phyloP scores from a whole-genome alignment of 257 asterid genomes.

The Thymus mandschuricus region DNA sequence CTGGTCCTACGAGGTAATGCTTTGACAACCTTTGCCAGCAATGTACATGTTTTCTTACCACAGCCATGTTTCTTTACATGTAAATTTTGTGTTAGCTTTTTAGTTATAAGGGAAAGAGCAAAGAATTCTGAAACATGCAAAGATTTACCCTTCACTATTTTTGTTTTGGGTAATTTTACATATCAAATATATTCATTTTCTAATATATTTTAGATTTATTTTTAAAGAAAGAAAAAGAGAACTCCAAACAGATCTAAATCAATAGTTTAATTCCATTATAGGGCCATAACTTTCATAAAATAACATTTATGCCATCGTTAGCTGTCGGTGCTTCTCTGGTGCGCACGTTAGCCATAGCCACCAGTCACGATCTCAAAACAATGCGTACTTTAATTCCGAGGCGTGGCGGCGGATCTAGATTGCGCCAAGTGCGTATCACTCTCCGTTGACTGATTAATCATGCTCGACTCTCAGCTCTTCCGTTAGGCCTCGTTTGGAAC shows the following conservation, averaged over 20 bases:
- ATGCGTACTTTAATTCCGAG: constrained; percentile 19
- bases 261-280: not conserved
- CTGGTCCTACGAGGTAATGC: constrained; percentile 32
- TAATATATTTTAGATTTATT: too few species aligned
- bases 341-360: constrained; percentile 28
- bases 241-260: not conserved
- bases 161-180: too few species aligned
- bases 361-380: constrained; percentile 7
- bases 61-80: constrained; percentile 31
- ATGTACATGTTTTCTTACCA: constrained; percentile 1
- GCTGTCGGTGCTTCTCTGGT: constrained; percentile 29
- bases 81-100: constrained; percentile 32
- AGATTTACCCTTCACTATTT: too few species aligned
- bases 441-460: constrained; percentile 7
- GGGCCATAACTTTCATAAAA: not conserved
- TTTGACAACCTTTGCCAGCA: not conserved
- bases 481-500: constrained; percentile 26
- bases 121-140: not conserved
- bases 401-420: constrained; percentile 2
- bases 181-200: too few species aligned
- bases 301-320: constrained; percentile 19
- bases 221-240: not conserved
- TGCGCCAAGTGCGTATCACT: constrained; percentile 32
- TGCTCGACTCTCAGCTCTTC: not conserved
- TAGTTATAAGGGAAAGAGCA: constrained; percentile 15